phyloP scores from a whole-genome alignment of 441 rosid genomes.

The Mallotus repandus region DNA sequence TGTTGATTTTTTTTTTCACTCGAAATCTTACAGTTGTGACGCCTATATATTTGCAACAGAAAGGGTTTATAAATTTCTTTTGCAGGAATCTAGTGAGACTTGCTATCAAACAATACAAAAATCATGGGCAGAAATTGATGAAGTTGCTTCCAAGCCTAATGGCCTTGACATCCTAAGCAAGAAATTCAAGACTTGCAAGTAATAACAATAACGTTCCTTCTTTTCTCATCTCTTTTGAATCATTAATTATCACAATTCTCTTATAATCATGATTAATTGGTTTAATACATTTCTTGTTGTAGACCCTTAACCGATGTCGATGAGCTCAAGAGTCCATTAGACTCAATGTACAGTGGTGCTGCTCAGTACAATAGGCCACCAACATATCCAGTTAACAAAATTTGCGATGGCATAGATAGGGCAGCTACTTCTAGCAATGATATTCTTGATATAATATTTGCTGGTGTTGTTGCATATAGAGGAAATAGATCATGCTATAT shows the following conservation, averaged over 20 bases:
- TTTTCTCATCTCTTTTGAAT: too few species aligned
- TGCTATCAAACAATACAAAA: slow-evolving; percentile 46
- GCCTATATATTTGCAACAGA: too few species aligned
- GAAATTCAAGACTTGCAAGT: slow-evolving; percentile 62
- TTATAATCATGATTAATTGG: neutral
- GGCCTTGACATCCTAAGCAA: slow-evolving; percentile 50
- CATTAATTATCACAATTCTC: too few species aligned
- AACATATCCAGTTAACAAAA: slow-evolving; percentile 30
- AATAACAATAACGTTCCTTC: neutral
- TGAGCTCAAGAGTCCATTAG: slow-evolving; percentile 44
- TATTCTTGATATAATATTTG: slow-evolving; percentile 41
- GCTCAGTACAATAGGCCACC: slow-evolving; percentile 69
- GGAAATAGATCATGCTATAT: slow-evolving; percentile 44
- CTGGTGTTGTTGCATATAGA: slow-evolving; percentile 46
- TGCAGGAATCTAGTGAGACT: slow-evolving; percentile 49
- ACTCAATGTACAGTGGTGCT: slow-evolving; percentile 26
- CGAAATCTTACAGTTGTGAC: too few species aligned
- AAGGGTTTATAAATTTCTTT: neutral
- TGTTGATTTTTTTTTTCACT: neutral
- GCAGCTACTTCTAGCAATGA: slow-evolving; percentile 27
- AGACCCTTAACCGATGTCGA: slow-evolving; percentile 39
- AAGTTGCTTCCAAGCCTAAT: slow-evolving; percentile 43
- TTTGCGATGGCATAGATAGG: slow-evolving; percentile 57
- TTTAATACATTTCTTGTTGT: neutral
- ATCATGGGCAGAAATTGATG: slow-evolving; percentile 55